A percentile compares a stretch with the other conserved stretches of the same genome.
Conservation (phyloP, 2,329 filamentous ascomycete genomes). For the Macroventuria anomochaeta region DNA sequence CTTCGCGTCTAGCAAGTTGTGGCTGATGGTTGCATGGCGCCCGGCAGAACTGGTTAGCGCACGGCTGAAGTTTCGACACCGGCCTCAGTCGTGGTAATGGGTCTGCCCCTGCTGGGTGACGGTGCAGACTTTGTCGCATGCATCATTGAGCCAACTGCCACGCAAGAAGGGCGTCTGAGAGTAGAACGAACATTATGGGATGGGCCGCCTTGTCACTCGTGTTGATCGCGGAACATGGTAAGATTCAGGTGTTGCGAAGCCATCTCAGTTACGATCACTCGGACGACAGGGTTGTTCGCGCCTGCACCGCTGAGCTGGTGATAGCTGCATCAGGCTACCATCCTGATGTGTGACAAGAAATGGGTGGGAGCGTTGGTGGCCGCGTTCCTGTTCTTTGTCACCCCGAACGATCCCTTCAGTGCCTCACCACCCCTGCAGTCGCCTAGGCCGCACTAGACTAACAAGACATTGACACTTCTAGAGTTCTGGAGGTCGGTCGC, state of each 20-base stretch:
- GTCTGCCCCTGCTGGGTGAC: slow-evolving; percentile 15
- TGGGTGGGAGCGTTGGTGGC: slow-evolving; percentile 7
- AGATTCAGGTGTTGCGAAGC: slow-evolving; percentile 3
- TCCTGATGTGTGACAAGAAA: slow-evolving; percentile 1
- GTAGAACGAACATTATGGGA: background rate
- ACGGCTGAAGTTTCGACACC: slow-evolving; percentile 16
- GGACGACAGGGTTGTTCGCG: background rate
- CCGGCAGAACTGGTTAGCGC: slow-evolving; percentile 14
- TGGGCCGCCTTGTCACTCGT: background rate
- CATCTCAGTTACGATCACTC: background rate
- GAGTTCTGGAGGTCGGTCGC: slow-evolving; percentile 8
- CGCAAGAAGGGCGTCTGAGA: slow-evolving; percentile 7
- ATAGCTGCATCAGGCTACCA: slow-evolving; percentile 1
- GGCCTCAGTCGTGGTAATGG: slow-evolving; percentile 16
- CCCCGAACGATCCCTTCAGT: slow-evolving; percentile 13
- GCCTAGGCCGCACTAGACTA: slow-evolving; percentile 15
- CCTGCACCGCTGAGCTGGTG: background rate
- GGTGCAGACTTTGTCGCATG: slow-evolving; percentile 16
- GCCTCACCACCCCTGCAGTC: slow-evolving; percentile 11
- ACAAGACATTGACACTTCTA: slow-evolving; percentile 18
- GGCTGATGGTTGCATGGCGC: slow-evolving; percentile 24
- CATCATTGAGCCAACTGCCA: slow-evolving; percentile 10
- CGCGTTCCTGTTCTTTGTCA: slow-evolving; percentile 16
- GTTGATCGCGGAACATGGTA: slow-evolving; percentile 5
- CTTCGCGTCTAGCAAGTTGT: slow-evolving; percentile 15